Conservation (phyloP, 2,329 filamentous ascomycete genomes). For the Zalaria obscura region DNA sequence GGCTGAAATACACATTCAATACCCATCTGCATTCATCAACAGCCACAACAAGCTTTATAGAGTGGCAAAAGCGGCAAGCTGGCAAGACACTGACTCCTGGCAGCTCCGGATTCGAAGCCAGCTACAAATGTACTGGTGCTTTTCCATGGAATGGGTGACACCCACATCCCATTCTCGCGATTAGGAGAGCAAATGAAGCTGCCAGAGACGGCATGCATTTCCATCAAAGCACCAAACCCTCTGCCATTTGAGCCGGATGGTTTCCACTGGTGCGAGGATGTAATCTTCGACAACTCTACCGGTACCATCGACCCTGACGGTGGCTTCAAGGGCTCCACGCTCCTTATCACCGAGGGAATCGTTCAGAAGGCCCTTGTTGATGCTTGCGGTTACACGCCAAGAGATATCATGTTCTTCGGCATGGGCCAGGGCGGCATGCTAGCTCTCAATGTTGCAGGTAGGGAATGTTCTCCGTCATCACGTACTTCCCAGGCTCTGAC, state of each 20-base stretch:
- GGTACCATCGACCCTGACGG: constrained; percentile 41
- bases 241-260: constrained; percentile 56
- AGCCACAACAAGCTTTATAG: too few relatives aligned
- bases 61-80: too few relatives aligned
- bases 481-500: not conserved
- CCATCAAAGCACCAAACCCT: constrained; percentile 55
- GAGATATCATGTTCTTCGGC: constrained; percentile 40
- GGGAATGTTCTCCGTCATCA: constrained; percentile 5
- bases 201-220: constrained; percentile 63
- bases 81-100: constrained; percentile 4
- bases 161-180: constrained; percentile 49
- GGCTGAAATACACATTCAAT: too few relatives aligned
- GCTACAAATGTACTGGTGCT: constrained; percentile 66
- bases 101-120: constrained; percentile 35
- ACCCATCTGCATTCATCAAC: too few relatives aligned
- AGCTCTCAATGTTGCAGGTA: constrained; percentile 30
- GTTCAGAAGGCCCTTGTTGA: constrained; percentile 29
- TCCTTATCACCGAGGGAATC: constrained; percentile 28
- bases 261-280: constrained; percentile 48
- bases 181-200: constrained; percentile 58
- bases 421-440: constrained; percentile 45
- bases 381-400: constrained; percentile 34
- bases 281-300: constrained; percentile 38
- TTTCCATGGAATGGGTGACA: constrained; percentile 75
- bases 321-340: constrained; percentile 31